Conservation (phyloP, 2,329 filamentous ascomycete genomes). For the Botrytis pseudocinerea region DNA sequence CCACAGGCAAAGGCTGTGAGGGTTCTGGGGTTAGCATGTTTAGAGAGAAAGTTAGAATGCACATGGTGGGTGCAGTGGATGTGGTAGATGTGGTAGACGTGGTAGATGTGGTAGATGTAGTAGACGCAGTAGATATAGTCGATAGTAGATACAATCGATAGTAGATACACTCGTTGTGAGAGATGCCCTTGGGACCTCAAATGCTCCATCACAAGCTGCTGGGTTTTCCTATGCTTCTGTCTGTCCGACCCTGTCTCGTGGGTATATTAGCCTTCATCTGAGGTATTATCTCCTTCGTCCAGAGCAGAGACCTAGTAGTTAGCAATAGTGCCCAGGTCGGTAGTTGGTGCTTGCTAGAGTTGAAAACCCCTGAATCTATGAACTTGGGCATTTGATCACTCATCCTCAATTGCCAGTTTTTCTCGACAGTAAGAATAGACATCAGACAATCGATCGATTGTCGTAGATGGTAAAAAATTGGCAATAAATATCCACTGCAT, state of each 20-base stretch:
- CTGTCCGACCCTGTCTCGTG: not conserved
- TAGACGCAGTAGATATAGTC: no score
- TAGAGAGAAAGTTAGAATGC: not conserved
- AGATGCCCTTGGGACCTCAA: not conserved
- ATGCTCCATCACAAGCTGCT: not conserved
- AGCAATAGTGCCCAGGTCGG: not conserved
- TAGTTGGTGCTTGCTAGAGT: not conserved
- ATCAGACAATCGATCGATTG: not conserved
- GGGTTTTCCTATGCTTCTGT: not conserved
- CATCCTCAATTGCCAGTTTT: not conserved
- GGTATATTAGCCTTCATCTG: not conserved
- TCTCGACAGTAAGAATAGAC: no score
- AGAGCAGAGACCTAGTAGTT: not conserved
- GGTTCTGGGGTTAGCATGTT: conserved; percentile 3
- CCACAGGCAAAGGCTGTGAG: not conserved
- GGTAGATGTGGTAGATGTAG: no score
- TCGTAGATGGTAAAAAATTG: not conserved
- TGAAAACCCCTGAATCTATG: not conserved
- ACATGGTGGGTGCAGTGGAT: not conserved
- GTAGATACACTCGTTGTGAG: not conserved
- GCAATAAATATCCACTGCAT: not conserved
- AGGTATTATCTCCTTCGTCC: no score
- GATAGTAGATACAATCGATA: no score
- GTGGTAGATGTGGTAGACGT: no score
- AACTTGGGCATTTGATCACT: not conserved